Percentiles rank a stretch among this genome's conserved stretches.
These are phyloP conservation scores for Termitomyces sp. DNA, from an alignment of 768 basidiomycete genomes.

Conservation along the genomic window DNA sequence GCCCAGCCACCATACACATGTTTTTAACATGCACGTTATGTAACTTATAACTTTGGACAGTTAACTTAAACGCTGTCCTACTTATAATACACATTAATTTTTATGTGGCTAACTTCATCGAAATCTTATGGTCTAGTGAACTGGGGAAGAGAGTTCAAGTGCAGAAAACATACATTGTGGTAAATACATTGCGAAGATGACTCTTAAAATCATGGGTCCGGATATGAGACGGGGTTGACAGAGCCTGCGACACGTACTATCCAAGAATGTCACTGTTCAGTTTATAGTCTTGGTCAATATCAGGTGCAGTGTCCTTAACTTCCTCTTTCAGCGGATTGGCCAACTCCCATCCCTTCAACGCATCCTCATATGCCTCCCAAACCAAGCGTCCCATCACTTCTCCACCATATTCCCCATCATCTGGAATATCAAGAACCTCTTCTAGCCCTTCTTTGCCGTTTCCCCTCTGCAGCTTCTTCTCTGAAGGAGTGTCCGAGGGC, in stretches of 20 bases:
- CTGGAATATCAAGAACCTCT: slow-evolving; percentile 37
- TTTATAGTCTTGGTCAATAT: slow-evolving; percentile 11
- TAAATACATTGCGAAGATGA: slow-evolving; percentile 1
- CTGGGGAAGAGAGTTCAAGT: neutral
- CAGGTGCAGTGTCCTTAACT: slow-evolving; percentile 11
- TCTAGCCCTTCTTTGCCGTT: slow-evolving; percentile 25
- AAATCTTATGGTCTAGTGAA: neutral
- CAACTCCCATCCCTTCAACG: slow-evolving; percentile 65
- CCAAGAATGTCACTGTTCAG: neutral
- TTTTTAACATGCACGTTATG: neutral
- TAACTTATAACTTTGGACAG: neutral
- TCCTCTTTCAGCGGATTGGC: slow-evolving; percentile 25
- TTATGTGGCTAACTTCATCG: neutral
- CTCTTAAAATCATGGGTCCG: neutral
- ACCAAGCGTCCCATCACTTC: slow-evolving; percentile 63
- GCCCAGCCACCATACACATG: neutral
- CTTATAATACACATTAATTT: neutral
- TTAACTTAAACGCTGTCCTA: neutral
- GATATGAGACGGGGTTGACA: neutral
- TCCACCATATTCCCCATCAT: slow-evolving; percentile 72
- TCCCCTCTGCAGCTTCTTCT: slow-evolving; percentile 21
- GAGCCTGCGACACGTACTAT: slow-evolving; percentile 7
- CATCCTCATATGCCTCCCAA: slow-evolving; percentile 75
- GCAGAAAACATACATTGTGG: neutral
- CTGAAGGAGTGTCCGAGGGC: slow-evolving; percentile 13